phyloP scores from a whole-genome alignment of 192 early-diverging fungal species.

The Coemansia guatemalensis region DNA sequence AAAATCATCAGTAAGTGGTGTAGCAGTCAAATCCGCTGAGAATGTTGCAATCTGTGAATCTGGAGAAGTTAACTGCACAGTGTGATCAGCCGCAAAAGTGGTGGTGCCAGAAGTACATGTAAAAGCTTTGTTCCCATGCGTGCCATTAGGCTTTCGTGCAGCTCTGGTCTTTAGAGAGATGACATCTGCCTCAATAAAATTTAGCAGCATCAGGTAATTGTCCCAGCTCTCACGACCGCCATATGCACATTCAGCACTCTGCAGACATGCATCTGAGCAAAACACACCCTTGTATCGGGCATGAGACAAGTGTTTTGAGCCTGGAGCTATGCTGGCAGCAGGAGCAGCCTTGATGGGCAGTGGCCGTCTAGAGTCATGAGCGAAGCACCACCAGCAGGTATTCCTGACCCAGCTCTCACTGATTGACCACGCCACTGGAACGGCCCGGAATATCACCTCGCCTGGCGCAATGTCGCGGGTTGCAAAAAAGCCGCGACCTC shows the following conservation, averaged over 20 bases:
- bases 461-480: constrained; percentile 26
- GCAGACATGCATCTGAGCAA: constrained; percentile 32
- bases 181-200: constrained; percentile 21
- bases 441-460: constrained; percentile 33
- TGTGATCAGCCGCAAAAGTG: neutral
- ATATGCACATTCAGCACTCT: constrained; percentile 21
- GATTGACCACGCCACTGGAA: constrained; percentile 39
- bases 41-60: constrained; percentile 12
- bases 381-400: constrained; percentile 48
- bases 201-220: constrained; percentile 23
- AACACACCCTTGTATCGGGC: constrained; percentile 36
- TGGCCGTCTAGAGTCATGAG: constrained; percentile 18
- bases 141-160: neutral
- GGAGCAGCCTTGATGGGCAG: constrained; percentile 26
- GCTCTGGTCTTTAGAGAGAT: constrained; percentile 1
- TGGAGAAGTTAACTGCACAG: neutral
- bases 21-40: neutral
- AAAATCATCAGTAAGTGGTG: neutral
- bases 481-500: constrained; percentile 52
- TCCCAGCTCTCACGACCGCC: constrained; percentile 30
- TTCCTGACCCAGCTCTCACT: constrained; percentile 44
- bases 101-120: neutral
- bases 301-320: neutral
- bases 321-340: neutral
- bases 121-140: neutral